Percentiles rank a stretch among this genome's conserved stretches.
Evolutionary conservation across 306 rosid genomes (phyloP).

Genomic region (Sindora glabra): DNA sequence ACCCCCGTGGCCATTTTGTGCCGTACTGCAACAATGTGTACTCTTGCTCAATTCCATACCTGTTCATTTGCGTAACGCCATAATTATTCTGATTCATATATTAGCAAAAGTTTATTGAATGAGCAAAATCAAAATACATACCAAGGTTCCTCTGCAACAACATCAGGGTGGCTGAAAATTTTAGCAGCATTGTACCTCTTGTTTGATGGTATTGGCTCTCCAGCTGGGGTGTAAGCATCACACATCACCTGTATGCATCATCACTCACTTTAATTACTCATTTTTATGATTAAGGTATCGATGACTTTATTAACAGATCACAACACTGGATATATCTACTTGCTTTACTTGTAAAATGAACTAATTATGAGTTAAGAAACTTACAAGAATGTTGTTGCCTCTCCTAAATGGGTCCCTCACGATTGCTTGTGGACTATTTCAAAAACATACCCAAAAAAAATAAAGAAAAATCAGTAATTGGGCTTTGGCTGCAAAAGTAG

Average conservation of each 20-base stretch:
- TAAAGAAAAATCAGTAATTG: neutral
- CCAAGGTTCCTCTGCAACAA: conserved; percentile 57
- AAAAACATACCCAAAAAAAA: neutral
- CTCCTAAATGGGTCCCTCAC: conserved; percentile 64
- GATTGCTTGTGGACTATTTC: conserved; percentile 53
- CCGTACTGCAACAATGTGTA: conserved; percentile 52
- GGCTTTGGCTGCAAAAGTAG: too few relatives aligned
- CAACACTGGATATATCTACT: too few relatives aligned
- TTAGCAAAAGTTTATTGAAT: neutral
- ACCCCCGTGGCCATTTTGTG: conserved; percentile 53
- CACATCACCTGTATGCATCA: conserved; percentile 52
- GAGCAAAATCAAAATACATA: neutral
- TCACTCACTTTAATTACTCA: neutral
- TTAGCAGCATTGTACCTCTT: conserved; percentile 50
- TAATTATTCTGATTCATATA: too few relatives aligned
- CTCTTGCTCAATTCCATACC: conserved; percentile 71
- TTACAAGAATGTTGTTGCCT: conserved; percentile 52
- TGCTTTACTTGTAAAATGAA: neutral
- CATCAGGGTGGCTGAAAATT: conserved; percentile 47
- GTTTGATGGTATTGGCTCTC: conserved; percentile 57
- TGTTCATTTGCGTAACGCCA: conserved; percentile 13
- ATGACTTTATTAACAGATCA: too few relatives aligned
- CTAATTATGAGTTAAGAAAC: conserved; percentile 1
- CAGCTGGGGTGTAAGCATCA: conserved; percentile 58
- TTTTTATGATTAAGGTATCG: too few relatives aligned